Evolutionary conservation across 768 basidiomycete genomes (phyloP).

Genomic region (Lanmaoa pseudosensibilis): DNA sequence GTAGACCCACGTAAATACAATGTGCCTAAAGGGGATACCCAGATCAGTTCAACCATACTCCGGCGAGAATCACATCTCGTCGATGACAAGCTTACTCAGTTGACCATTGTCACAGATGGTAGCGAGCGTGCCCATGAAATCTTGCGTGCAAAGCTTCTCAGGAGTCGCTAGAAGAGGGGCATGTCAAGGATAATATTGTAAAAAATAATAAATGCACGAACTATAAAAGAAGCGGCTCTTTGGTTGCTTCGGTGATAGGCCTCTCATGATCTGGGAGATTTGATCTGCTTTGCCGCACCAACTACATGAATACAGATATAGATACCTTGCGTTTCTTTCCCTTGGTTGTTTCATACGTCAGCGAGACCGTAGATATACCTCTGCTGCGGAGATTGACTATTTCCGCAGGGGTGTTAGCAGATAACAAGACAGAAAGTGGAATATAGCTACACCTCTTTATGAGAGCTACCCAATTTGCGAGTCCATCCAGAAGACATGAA

Average conservation of each 20-base stretch:
- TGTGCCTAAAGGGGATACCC: constrained; percentile 56
- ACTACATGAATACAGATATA: constrained; percentile 25
- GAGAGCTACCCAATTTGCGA: constrained; percentile 47
- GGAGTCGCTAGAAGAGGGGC: constrained; percentile 60
- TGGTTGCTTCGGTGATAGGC: constrained; percentile 61
- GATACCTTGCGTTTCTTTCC: constrained; percentile 56
- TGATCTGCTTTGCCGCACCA: background rate
- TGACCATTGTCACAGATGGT: constrained; percentile 52
- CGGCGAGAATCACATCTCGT: constrained; percentile 54
- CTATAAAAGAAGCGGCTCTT: constrained; percentile 68
- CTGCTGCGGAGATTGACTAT: constrained; percentile 56
- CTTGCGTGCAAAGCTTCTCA: constrained; percentile 60
- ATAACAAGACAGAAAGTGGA: background rate
- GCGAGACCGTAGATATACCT: constrained; percentile 55
- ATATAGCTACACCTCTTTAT: constrained; percentile 73
- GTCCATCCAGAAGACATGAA: background rate
- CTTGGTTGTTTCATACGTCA: constrained; percentile 63
- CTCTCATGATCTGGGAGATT: constrained; percentile 54
- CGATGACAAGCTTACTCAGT: constrained; percentile 74
- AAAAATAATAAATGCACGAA: constrained; percentile 32
- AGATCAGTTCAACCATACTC: constrained; percentile 2
- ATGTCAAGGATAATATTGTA: background rate
- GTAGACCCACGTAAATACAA: constrained; percentile 68
- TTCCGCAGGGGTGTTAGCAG: constrained; percentile 43
- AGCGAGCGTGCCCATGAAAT: constrained; percentile 53